Conservation (phyloP, 208 protist species). For the Tritrichomonas musculus region DNA sequence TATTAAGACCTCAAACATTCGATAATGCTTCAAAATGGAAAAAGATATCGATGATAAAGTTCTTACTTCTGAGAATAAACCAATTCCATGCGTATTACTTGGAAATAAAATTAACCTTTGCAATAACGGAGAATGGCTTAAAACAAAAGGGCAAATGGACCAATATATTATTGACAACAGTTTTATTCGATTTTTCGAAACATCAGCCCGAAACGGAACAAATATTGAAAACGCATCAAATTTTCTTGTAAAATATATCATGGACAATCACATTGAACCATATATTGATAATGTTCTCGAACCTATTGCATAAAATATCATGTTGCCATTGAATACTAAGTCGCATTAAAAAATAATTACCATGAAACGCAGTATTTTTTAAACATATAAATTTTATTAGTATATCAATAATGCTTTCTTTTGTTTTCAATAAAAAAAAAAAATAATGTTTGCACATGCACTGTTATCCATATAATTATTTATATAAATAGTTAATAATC, state of each 20-base stretch:
- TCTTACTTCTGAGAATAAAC: background rate
- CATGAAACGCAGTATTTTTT: no score
- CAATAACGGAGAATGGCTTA: background rate
- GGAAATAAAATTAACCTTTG: background rate
- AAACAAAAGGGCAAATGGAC: background rate
- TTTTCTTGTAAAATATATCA: background rate
- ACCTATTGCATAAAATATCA: no score
- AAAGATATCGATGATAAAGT: background rate
- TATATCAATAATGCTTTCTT: no score
- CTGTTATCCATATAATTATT: no score
- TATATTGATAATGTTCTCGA: no score
- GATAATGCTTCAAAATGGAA: background rate
- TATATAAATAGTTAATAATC: no score
- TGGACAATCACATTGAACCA: background rate
- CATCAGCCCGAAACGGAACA: background rate
- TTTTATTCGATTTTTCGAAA: background rate
- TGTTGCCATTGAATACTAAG: no score
- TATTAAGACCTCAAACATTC: background rate
- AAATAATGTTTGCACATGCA: no score
- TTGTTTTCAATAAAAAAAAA: no score
- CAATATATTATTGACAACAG: background rate
- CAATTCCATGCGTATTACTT: background rate
- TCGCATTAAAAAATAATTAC: no score
- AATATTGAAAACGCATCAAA: background rate
- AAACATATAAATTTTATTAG: no score